Evolutionary conservation across 2,329 filamentous ascomycete genomes (phyloP).

Genomic region (Nemania abortiva): DNA sequence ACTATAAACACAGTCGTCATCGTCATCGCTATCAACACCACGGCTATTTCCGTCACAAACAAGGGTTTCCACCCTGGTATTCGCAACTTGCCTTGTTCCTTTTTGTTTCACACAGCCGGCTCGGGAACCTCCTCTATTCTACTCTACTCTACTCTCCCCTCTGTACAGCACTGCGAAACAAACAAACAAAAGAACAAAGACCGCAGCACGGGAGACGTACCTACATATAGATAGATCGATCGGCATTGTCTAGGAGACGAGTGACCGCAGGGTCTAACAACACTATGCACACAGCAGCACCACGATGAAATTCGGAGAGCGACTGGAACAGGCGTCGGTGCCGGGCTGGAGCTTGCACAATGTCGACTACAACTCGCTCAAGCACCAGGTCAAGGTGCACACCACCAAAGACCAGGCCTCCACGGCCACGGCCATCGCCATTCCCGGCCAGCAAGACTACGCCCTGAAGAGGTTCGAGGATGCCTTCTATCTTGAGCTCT

Average conservation of each 20-base stretch:
- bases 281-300: conserved; percentile 31
- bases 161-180: background rate
- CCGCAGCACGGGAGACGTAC: background rate
- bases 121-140: background rate
- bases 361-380: conserved; percentile 89
- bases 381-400: conserved; percentile 84
- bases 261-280: conserved; percentile 23
- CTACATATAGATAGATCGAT: background rate
- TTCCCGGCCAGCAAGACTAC: conserved; percentile 76
- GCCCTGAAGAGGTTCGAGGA: conserved; percentile 74
- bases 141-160: background rate
- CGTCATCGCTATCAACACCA: conserved; percentile 7
- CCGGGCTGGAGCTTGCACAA: conserved; percentile 88
- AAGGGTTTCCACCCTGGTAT: background rate
- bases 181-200: background rate
- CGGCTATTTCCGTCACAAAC: background rate
- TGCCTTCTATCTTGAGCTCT: conserved; percentile 77
- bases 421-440: conserved; percentile 72
- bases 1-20: background rate
- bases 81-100: conserved; percentile 2
- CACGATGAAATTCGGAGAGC: conserved; percentile 81
- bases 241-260: conserved; percentile 6
- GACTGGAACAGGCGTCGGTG: conserved; percentile 79
- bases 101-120: conserved; percentile 17
- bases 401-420: conserved; percentile 77